A percentile compares a stretch with the other conserved stretches of the same genome.
Conservation (phyloP, 495 filamentous ascomycete genomes). For the Penicillium pulvis region DNA sequence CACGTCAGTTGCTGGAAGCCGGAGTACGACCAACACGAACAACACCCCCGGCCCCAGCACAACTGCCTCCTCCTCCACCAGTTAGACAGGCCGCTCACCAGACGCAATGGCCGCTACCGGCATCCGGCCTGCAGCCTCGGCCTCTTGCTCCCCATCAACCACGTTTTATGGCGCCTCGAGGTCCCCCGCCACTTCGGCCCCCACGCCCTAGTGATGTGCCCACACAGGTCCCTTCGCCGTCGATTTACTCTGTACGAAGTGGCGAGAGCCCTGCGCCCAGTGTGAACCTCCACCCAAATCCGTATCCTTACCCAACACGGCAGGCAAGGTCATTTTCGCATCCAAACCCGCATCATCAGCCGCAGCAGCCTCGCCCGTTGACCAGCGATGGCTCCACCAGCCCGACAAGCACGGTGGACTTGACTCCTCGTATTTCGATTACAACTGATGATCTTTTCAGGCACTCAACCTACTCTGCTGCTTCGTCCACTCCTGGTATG, state of each 20-base stretch:
- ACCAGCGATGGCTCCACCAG: slow-evolving; percentile 40
- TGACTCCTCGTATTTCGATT: slow-evolving; percentile 32
- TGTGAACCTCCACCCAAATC: slow-evolving; percentile 34
- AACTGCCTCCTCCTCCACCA: slow-evolving; percentile 2
- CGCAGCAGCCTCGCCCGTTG: slow-evolving; percentile 24
- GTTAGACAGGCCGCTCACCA: slow-evolving; percentile 5
- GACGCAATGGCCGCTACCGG: slow-evolving; percentile 46
- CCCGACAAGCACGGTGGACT: slow-evolving; percentile 26
- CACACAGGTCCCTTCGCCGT: slow-evolving; percentile 36
- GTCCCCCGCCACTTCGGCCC: slow-evolving; percentile 66
- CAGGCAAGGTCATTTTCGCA: slow-evolving; percentile 53
- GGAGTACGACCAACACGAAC: slow-evolving; percentile 43
- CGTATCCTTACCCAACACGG: slow-evolving; percentile 45
- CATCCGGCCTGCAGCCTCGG: slow-evolving; percentile 33
- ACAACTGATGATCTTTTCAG: slow-evolving; percentile 38
- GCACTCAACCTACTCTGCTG: slow-evolving; percentile 36
- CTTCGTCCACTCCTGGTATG: slow-evolving; percentile 52
- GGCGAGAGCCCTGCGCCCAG: slow-evolving; percentile 51
- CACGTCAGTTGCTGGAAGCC: slow-evolving; percentile 55
- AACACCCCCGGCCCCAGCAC: slow-evolving; percentile 25
- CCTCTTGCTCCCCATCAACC: slow-evolving; percentile 37
- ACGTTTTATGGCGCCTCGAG: slow-evolving; percentile 50
- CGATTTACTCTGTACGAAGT: slow-evolving; percentile 52
- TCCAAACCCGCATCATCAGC: slow-evolving; percentile 32
- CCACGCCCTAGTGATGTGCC: slow-evolving; percentile 53